Evolutionary conservation across 2,329 filamentous ascomycete genomes (phyloP), one percentile per base, ranked within the genome.

Genomic region (Periglandula ipomoeae): DNA sequence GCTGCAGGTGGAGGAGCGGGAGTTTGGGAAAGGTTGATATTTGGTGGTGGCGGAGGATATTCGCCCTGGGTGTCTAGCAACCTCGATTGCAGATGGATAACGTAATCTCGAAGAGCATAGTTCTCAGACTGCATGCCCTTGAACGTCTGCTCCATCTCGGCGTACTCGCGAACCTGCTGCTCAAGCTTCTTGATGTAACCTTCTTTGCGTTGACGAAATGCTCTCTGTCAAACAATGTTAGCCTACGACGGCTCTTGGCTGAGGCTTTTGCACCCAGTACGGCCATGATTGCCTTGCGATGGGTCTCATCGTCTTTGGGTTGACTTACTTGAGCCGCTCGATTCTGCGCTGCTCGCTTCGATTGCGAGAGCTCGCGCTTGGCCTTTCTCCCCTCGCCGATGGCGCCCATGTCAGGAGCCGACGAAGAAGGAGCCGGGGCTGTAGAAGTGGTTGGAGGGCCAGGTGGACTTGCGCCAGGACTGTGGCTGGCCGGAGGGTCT

Each of bases 141-240:
- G 67, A 81, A 89, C 49, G 79, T 81, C 53, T 86, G 79, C 56
- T 89, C 86, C 67, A 95, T 79, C 17, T 81, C 76, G 57, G 81
- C 77, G 56, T 82, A 87, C 26, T 93, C 87, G 59, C 88, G 84
- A 46, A 96, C 89, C 64, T 97, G 88, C 63, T 93, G 86, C 68
- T 98, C 93, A 6, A 98, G 78, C 65, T 95, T 94, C 73, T 95
- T 95, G 67, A 98, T 98, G 66, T 98, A 96, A 41, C 88, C 87
- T 69, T 98, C 93, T 65, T 98, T 98, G 54, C 93, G 86, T 70
- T 97, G 90, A 38, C 93, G 87, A 70, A 98, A 98, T 38, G 93
- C 93, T 65, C 93, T 82, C 91, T 98, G 59, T 55, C 9, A 11
- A 34, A n/a, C 4, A 10, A 20, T 13, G n/a, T n/a, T n/a, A n/a